phyloP scores from a whole-genome alignment of 108 stramenopile species.

The Nitzschia palea region DNA sequence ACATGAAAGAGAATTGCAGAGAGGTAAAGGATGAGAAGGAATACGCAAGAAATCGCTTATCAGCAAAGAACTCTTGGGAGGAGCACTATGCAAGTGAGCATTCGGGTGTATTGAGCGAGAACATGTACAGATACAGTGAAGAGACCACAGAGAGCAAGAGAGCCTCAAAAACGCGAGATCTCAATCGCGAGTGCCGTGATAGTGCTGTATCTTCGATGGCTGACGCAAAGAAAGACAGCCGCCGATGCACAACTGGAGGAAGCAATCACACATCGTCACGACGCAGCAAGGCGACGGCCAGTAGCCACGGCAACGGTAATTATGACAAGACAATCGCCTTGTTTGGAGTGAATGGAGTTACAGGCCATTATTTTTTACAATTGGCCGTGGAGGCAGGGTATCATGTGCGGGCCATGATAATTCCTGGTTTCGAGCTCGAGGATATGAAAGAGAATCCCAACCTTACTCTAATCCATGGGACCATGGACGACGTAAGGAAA shows the following conservation, averaged over 20 bases:
- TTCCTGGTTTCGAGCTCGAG: constrained; percentile 28
- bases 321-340: constrained; percentile 42
- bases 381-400: constrained; percentile 57
- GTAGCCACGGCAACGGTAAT: not conserved
- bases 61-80: too few species aligned
- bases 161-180: too few species aligned
- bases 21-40: too few species aligned
- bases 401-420: constrained; percentile 32
- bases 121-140: constrained; percentile 3
- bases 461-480: constrained; percentile 27
- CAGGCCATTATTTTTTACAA: constrained; percentile 46
- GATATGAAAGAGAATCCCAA: constrained; percentile 23
- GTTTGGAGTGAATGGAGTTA: constrained; percentile 48
- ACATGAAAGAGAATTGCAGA: too few species aligned
- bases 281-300: not conserved
- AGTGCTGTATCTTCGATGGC: too few species aligned
- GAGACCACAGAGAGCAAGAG: not conserved
- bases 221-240: not conserved
- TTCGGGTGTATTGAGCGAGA: too few species aligned
- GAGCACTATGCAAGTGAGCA: too few species aligned
- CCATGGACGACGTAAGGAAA: constrained; percentile 34
- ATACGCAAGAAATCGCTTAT: too few species aligned
- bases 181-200: too few species aligned
- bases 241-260: not conserved
- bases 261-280: not conserved